phyloP scores from a whole-genome alignment of 176 grass and related monocot species.

The Zoysia japonica region DNA sequence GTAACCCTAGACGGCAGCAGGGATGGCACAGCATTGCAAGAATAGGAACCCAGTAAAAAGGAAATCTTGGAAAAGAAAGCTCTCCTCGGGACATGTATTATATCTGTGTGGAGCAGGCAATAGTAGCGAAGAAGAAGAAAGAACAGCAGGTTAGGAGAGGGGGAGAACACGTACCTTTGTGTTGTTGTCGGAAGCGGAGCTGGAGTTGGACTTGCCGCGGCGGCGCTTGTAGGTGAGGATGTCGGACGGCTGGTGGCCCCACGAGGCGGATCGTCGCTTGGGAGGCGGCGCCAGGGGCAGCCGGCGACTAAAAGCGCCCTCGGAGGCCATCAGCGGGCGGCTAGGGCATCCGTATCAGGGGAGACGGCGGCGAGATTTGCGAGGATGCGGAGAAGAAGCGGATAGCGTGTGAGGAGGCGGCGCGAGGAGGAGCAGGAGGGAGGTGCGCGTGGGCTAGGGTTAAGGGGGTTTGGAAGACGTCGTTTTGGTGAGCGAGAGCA shows the following conservation, averaged over 20 bases:
- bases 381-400: not conserved
- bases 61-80: not conserved
- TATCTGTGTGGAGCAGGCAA: not conserved
- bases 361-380: constrained; percentile 9
- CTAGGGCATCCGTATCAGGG: not conserved
- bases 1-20: too few relatives aligned
- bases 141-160: not conserved
- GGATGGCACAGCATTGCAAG: constrained; percentile 6
- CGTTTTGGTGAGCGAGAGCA: not conserved
- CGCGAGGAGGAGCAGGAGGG: too few relatives aligned
- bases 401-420: not conserved
- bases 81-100: too few relatives aligned
- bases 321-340: constrained; percentile 28
- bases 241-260: not conserved
- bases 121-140: not conserved
- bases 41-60: not conserved
- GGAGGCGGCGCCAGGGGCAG: constrained; percentile 12
- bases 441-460: constrained; percentile 16
- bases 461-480: not conserved
- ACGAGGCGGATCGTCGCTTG: constrained; percentile 27
- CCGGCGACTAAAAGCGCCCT: constrained; percentile 17
- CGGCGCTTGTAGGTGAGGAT: constrained; percentile 59
- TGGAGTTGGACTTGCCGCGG: constrained; percentile 2
- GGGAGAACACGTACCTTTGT: not conserved
- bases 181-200: not conserved